A percentile compares a stretch with the other conserved stretches of the same genome.
These are phyloP conservation scores for Didymella exigua DNA, from an alignment of 2,329 filamentous ascomycete species.

Conservation along the genomic window DNA sequence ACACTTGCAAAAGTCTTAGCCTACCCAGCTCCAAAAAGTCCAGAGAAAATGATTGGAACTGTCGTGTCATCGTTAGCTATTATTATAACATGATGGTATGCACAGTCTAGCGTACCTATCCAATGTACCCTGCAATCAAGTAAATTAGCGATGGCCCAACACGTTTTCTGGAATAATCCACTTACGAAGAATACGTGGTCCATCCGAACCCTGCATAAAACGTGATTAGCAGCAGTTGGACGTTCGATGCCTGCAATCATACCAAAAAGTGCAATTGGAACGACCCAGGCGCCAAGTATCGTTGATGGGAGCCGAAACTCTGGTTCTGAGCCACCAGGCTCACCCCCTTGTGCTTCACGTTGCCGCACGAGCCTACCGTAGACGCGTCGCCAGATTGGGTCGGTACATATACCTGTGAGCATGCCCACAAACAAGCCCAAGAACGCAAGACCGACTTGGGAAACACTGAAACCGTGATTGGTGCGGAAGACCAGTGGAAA, in stretches of 20 bases:
- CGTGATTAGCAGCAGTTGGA: constrained; percentile 36
- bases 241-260: constrained; percentile 31
- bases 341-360: constrained; percentile 58
- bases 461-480: constrained; percentile 77
- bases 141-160: constrained; percentile 40
- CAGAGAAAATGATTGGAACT: constrained; percentile 58
- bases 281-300: constrained; percentile 70
- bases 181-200: constrained; percentile 76
- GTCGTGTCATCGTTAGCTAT: constrained; percentile 43
- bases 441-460: constrained; percentile 81
- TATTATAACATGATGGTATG: constrained; percentile 33
- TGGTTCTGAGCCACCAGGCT: constrained; percentile 71
- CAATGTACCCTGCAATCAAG: constrained; percentile 53
- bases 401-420: constrained; percentile 64
- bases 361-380: constrained; percentile 63
- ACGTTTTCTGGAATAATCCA: constrained; percentile 65
- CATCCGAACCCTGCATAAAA: constrained; percentile 70
- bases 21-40: constrained; percentile 54
- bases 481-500: constrained; percentile 79
- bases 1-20: constrained; percentile 28
- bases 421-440: constrained; percentile 69
- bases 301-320: constrained; percentile 82
- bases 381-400: constrained; percentile 69
- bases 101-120: constrained; percentile 51
- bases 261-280: constrained; percentile 82